These are phyloP conservation scores for Hymenoscyphus infarciens DNA, from an alignment of 2,329 filamentous ascomycete genomes.

Conservation along the genomic window DNA sequence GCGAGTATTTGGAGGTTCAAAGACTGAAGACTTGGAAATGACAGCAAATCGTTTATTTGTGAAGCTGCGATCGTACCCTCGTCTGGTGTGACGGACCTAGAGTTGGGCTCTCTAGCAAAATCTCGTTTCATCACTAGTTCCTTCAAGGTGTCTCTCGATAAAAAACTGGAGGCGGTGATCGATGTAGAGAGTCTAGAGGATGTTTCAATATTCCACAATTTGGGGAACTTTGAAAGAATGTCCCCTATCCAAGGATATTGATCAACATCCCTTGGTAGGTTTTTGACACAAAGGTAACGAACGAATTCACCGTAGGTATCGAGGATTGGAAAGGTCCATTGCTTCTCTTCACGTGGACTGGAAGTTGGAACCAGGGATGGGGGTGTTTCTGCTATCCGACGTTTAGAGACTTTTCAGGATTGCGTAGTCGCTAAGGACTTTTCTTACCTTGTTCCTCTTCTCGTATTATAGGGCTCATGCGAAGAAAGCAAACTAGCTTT, in stretches of 20 bases:
- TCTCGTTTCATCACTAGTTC: not conserved
- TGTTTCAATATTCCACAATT: not conserved
- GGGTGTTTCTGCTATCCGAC: too few species aligned
- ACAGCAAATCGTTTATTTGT: not conserved
- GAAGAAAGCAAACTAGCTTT: too few species aligned
- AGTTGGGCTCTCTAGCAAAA: not conserved
- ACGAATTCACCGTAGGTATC: not conserved
- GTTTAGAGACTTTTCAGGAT: too few species aligned
- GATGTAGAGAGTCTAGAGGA: not conserved
- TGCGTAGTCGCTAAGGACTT: too few species aligned
- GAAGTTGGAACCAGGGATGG: too few species aligned
- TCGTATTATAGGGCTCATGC: too few species aligned
- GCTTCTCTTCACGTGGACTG: too few species aligned
- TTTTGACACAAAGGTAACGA: not conserved
- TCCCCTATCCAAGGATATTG: not conserved
- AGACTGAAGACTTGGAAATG: not conserved
- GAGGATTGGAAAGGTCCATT: not conserved
- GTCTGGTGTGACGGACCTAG: too few species aligned
- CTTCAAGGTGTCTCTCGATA: not conserved
- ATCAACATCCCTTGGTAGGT: not conserved
- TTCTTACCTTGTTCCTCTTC: too few species aligned
- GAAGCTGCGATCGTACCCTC: not conserved
- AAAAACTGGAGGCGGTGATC: not conserved
- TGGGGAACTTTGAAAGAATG: not conserved
- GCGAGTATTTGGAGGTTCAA: not conserved